phyloP scores from a whole-genome alignment of 2,329 filamentous ascomycete species.

The Cercospora janseana region DNA sequence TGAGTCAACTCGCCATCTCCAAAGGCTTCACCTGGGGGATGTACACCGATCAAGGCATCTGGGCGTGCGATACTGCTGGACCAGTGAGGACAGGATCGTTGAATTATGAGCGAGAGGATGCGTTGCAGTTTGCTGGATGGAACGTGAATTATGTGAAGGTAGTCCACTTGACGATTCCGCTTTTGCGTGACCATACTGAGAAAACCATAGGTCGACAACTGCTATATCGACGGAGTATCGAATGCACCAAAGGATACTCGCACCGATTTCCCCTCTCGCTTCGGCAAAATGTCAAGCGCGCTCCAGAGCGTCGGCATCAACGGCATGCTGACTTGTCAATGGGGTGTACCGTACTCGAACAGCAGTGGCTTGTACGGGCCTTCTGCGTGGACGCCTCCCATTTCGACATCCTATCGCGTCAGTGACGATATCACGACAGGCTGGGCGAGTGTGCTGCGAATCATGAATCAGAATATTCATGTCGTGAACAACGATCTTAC shows the following conservation, averaged over 20 bases:
- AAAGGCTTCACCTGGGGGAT: constrained; percentile 54
- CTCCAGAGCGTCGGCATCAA: constrained; percentile 33
- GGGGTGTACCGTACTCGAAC: constrained; percentile 32
- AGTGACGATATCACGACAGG: constrained; percentile 35
- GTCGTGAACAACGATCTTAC: constrained; percentile 30
- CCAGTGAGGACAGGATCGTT: constrained; percentile 24
- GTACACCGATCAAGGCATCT: constrained; percentile 46
- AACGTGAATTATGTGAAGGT: constrained; percentile 33
- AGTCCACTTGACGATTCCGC: not conserved
- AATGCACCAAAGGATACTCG: constrained; percentile 34
- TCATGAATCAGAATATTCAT: constrained; percentile 34
- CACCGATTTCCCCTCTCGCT: constrained; percentile 33
- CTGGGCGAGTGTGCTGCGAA: constrained; percentile 34
- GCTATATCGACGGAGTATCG: constrained; percentile 29
- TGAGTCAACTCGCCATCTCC: constrained; percentile 52
- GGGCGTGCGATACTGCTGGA: constrained; percentile 28
- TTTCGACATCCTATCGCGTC: constrained; percentile 35
- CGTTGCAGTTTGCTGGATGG: constrained; percentile 32
- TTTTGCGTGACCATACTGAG: not conserved
- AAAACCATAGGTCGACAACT: constrained; percentile 32
- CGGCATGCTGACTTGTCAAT: constrained; percentile 30
- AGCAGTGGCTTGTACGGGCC: constrained; percentile 32
- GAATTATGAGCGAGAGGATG: constrained; percentile 30
- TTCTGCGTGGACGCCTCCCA: constrained; percentile 32
- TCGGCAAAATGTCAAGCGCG: constrained; percentile 29